Evolutionary conservation across 495 filamentous ascomycete species (phyloP).

Genomic region (Venustampulla echinocandica): DNA sequence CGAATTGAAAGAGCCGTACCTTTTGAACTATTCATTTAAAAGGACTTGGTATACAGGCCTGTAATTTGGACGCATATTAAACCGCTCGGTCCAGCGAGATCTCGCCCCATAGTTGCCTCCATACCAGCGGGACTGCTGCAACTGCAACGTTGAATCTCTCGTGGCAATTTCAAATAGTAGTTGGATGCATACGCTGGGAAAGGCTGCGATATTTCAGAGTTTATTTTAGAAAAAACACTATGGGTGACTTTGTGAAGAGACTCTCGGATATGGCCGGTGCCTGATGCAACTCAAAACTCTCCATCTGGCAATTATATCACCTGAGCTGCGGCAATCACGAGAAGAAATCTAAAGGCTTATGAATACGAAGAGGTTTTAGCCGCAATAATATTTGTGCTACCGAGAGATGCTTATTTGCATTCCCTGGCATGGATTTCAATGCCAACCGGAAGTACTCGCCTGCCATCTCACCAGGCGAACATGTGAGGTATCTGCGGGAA

Average conservation of each 20-base stretch:
- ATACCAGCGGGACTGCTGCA: too few species aligned
- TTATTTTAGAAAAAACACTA: neutral
- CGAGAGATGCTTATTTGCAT: neutral
- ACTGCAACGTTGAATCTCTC: neutral
- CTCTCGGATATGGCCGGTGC: neutral
- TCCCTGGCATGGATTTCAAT: neutral
- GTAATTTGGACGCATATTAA: constrained; percentile 1
- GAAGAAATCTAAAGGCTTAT: neutral
- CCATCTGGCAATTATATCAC: neutral
- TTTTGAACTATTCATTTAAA: neutral
- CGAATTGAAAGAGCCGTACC: neutral
- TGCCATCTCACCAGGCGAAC: neutral
- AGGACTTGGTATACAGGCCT: neutral
- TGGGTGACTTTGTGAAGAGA: neutral
- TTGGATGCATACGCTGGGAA: neutral
- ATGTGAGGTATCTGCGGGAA: neutral
- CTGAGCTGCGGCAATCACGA: neutral
- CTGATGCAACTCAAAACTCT: neutral
- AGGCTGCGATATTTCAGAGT: neutral
- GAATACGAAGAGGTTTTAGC: neutral
- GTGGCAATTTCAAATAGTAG: neutral
- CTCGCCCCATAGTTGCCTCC: too few species aligned
- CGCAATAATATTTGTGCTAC: neutral
- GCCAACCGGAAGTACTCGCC: neutral
- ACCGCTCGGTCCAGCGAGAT: neutral